Percentiles rank a stretch among this genome's conserved stretches.
These are phyloP conservation scores for Trichoderma koningiopsis DNA, from an alignment of 2,329 filamentous ascomycete genomes.

Conservation along the genomic window DNA sequence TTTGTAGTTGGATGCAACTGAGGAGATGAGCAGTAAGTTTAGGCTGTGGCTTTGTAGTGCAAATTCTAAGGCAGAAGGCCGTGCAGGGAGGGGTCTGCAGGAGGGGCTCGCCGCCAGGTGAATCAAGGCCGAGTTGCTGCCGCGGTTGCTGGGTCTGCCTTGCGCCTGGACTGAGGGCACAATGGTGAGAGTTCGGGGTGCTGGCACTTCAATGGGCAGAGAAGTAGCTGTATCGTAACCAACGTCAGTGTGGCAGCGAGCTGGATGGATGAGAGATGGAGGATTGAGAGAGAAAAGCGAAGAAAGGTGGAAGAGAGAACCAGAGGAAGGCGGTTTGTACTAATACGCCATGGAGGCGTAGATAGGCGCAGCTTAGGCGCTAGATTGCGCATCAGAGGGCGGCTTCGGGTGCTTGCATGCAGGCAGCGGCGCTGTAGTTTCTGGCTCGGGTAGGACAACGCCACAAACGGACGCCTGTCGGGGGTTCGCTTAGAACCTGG, in stretches of 20 bases:
- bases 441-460: not conserved
- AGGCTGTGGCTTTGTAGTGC: not conserved
- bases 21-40: not conserved
- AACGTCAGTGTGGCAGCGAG: not conserved
- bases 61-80: slow-evolving; percentile 14
- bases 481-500: not conserved
- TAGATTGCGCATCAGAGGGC: slow-evolving; percentile 5
- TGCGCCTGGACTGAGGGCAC: not conserved
- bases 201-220: not conserved
- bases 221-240: not conserved
- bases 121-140: slow-evolving; percentile 13
- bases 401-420: slow-evolving; percentile 16
- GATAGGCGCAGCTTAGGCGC: not conserved
- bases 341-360: not conserved
- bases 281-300: not conserved
- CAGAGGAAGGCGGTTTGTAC: not conserved
- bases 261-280: not conserved
- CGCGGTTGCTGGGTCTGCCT: not conserved
- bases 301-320: not conserved
- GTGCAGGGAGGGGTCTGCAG: slow-evolving; percentile 5
- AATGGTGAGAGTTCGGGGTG: not conserved
- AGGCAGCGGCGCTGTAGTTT: slow-evolving; percentile 4
- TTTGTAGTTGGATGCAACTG: slow-evolving; percentile 5
- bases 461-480: not conserved
- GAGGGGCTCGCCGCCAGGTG: slow-evolving; percentile 20